Base-by-base conservation (phyloP, 2,329 filamentous ascomycete species). In the Ophiostoma quercus region DNA sequence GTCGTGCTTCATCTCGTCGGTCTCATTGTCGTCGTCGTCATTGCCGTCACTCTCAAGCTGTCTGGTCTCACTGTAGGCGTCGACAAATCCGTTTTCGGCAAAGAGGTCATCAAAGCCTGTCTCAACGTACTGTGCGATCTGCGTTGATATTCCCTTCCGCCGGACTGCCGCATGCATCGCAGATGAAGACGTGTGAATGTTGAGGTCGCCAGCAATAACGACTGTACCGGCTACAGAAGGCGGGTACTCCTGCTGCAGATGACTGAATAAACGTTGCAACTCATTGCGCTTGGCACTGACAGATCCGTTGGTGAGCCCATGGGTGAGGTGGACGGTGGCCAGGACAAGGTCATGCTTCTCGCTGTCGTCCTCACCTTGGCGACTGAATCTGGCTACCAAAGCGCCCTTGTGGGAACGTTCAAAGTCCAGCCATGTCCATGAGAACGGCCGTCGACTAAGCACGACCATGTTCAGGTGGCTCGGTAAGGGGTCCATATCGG, bases 181-280 rank as follows among this genome's bases (percentile, higher is more conserved):
- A 68, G 81, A 80, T 1, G 80, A 78, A 0, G 88, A 90, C 0
- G 87, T 88, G 7, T 84, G 80, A 32, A 90, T 79, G 73, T 90
- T 90, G 75, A 90, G 88, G 74, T 90, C 87, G 2, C 88, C 88
- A 0, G 85, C 84, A 25, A 91, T 74, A 3, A 90, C 78, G 80
- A 84, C 87, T 4, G 85, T 81, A 51, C 83, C 80, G 0, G 76
- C 69, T 2, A n/a, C 9, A 2, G 25, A n/a, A 1, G 54, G 43
- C 1, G 77, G 72, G 66, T 85, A 83, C 0, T 77, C 73, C 0
- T 72, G 73, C 0, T 77, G 75, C 19, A 90, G 73, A 74, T 87
- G 77, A 8, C 76, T 76, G 1, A 84, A 74, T 1, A 90, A 75
- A 25, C 77, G 80, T 65, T 83, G 80, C 16, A 90, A 75, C 73